Base-by-base conservation (phyloP, 805 yeast species). In the Ogataea dorogensis region DNA sequence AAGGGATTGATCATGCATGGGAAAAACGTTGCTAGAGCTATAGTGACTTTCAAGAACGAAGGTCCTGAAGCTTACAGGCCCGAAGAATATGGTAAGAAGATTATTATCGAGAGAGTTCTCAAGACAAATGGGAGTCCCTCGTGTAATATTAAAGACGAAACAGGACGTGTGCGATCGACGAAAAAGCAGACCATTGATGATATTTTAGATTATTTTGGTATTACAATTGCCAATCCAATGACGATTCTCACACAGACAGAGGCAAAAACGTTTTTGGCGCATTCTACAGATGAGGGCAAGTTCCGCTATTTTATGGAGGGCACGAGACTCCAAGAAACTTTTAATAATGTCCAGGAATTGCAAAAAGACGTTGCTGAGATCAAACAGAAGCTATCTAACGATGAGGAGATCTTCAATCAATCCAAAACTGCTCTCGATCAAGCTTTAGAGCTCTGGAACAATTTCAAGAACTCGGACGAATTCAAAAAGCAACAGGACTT, bases 231-330 rank as follows among this genome's bases (percentile, higher is more conserved):
- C 50, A 93, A 93, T 50, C 96, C 97, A 5, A 77, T 93, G 75
- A 85, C 95, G 2, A 85, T 93, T 52, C 67, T 93, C 32, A 86
- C 95, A 1, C 99, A 93, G 58, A 97, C 93, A 49, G 85, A 81
- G 42, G 98, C 99, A 2, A 76, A 95, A 47, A 83, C 89, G 11
- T 93, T 93, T 54, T 64, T 93, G 44, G 83, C 95, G 1, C 76
- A 81, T 20, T 77, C 93, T 4, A 71, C 86, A 4, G 83, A 86
- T 41, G 69, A 68, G 22, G 81, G 75, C 31, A 86, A 88, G 59
- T 93, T 79, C 58, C 69, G 70, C 11, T 80, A 76, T 54, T 86
- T 91, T 55, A 81, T 83, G 85, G 74, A 75, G 34, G 96, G 95
- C 22, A 79, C 94, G 2, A 69, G 80, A 50, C 71, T 84, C 31